Evolutionary conservation across 192 early-diverging fungal genomes (phyloP).

Genomic region (Gonapodya prolifera): DNA sequence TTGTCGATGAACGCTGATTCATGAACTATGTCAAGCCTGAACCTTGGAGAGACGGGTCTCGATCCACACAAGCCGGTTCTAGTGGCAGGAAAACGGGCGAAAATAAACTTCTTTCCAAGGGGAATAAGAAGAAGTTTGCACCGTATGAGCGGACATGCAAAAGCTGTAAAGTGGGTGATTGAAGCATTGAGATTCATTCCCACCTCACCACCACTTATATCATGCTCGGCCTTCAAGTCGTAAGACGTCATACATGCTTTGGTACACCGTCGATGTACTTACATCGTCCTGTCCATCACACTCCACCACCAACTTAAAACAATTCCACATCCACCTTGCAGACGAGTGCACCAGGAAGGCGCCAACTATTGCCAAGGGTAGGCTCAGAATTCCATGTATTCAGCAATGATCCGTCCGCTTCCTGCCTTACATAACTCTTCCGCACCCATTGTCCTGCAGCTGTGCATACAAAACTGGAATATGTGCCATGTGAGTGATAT

Average conservation of each 20-base stretch:
- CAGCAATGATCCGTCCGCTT: background rate
- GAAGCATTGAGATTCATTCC: background rate
- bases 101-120: conserved; percentile 26
- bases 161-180: background rate
- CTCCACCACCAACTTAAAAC: no score
- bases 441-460: no score
- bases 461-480: background rate
- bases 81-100: conserved; percentile 13
- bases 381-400: background rate
- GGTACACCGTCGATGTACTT: no score
- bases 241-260: no score
- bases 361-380: background rate
- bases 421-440: background rate
- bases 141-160: background rate
- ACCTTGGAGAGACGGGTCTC: conserved; percentile 13
- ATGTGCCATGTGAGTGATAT: background rate
- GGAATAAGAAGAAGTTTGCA: conserved; percentile 5
- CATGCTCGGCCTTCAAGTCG: no score
- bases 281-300: no score
- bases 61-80: conserved; percentile 2
- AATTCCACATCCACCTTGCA: no score
- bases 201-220: no score
- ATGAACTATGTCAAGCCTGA: conserved; percentile 15
- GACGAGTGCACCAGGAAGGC: no score
- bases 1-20: background rate